Percentiles rank a stretch among this genome's conserved stretches.
Conservation (phyloP, 148 eudicot genomes). For the Rhododendron ovatum region DNA sequence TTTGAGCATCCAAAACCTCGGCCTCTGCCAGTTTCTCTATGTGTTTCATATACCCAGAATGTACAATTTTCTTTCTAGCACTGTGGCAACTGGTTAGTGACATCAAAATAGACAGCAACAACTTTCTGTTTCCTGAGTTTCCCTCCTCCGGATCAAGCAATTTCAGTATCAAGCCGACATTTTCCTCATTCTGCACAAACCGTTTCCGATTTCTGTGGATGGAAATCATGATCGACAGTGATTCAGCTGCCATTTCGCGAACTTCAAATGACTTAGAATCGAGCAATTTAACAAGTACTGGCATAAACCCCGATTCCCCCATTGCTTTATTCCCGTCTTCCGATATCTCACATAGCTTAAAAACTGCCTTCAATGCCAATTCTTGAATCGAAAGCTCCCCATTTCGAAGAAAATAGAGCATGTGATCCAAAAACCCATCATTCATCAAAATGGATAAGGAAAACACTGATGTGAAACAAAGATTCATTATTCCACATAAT, state of each 20-base stretch:
- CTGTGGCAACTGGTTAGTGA: constrained; percentile 48
- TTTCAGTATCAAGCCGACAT: constrained; percentile 49
- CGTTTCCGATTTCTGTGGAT: constrained; percentile 65
- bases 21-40: constrained; percentile 68
- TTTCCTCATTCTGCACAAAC: constrained; percentile 60
- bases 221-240: constrained; percentile 43
- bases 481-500: constrained; percentile 43
- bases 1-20: constrained; percentile 76
- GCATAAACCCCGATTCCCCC: constrained; percentile 79
- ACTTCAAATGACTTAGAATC: constrained; percentile 64
- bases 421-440: constrained; percentile 54
- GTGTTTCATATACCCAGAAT: constrained; percentile 59
- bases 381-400: constrained; percentile 77
- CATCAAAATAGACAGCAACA: constrained; percentile 57
- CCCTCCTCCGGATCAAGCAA: constrained; percentile 51
- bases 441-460: constrained; percentile 39
- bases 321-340: constrained; percentile 72
- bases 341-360: constrained; percentile 47
- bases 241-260: constrained; percentile 74
- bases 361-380: constrained; percentile 61
- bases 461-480: constrained; percentile 37
- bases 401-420: constrained; percentile 46
- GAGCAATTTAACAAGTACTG: constrained; percentile 64
- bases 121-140: constrained; percentile 48
- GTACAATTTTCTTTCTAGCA: constrained; percentile 59